A percentile compares a stretch with the other conserved stretches of the same genome.
phyloP scores from a whole-genome alignment of 768 basidiomycete species.

The Dacryopinax spathularia region DNA sequence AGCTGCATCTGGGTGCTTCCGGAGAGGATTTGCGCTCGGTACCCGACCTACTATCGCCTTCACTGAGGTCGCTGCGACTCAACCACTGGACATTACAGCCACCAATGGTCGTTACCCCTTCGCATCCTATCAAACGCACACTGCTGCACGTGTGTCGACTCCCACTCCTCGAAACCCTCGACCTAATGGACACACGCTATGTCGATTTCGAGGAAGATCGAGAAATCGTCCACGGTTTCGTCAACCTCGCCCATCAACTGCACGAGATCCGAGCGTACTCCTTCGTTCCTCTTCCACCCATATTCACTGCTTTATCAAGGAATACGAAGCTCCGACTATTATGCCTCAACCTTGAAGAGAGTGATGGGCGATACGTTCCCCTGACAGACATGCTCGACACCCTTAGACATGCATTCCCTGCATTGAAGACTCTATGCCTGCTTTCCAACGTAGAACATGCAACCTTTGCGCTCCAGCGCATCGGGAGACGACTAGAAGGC shows the following conservation, averaged over 20 bases:
- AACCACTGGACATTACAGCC: neutral
- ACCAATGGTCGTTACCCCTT: neutral
- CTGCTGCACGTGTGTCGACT: neutral
- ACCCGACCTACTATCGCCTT: neutral
- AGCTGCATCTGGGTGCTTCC: neutral
- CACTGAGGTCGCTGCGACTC: neutral
- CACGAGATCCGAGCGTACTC: neutral
- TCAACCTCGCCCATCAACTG: neutral
- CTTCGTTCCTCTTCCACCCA: neutral
- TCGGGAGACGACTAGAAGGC: neutral
- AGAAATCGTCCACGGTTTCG: neutral
- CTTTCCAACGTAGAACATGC: neutral
- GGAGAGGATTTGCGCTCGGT: neutral
- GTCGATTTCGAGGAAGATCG: neutral
- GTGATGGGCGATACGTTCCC: neutral
- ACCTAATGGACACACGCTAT: neutral
- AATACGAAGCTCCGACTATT: neutral
- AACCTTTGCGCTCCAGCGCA: neutral
- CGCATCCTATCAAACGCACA: neutral
- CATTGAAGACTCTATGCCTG: neutral
- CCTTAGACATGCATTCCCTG: neutral
- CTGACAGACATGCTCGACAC: neutral
- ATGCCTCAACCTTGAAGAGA: neutral
- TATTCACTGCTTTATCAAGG: neutral
- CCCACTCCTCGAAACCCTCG: neutral